Evolutionary conservation across 768 basidiomycete genomes (phyloP), one percentile per base, ranked within the genome.

Genomic region (Piloderma croceum): DNA sequence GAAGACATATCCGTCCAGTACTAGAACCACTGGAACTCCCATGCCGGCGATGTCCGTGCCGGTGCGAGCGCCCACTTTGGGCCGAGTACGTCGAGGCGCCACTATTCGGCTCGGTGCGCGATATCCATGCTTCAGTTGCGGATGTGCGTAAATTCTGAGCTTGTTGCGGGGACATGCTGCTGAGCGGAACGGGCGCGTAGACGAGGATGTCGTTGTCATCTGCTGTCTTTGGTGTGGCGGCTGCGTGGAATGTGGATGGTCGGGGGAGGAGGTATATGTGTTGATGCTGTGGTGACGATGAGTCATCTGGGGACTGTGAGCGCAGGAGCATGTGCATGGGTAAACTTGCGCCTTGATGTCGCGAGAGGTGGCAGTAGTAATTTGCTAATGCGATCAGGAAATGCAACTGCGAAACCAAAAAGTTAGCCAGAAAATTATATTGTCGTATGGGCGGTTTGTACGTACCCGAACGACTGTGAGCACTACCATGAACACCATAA

Each of bases 371-470:
- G 6, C 69, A 61, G 57, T 85, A 80, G 48, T 79, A 77, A 37
- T 73, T 81, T 6, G 82, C 76, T 9, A 90, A 70, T 3, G 83
- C 76, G 44, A 89, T 68, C 24, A 88, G 73, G 60, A 86, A 83
- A 58, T 89, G 86, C 38, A 89, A 68, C 85, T 87, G 47, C 32
- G 21, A 11, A 9, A n/a, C n/a, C 27, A 13, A 38, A 44, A 24
- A 44, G 38, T 43, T 36, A 45, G 11, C 42, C 23, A 19, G 34
- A 24, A 17, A 20, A 17, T 19, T 42, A 29, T 20, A 17, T 7
- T 11, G 24, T 18, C 22, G 27, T 25, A 12, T 33, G 29, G 25
- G 23, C 24, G 33, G 36, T 46, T 29, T 35, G 46, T 43, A 36
- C 40, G 24, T 31, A 88, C 85, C 48, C 84, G 69, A 38, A 86